Percentiles rank a stretch among this genome's conserved stretches.
phyloP scores from a whole-genome alignment of 352 stramenopile genomes.

The Phytophthora pisi region DNA sequence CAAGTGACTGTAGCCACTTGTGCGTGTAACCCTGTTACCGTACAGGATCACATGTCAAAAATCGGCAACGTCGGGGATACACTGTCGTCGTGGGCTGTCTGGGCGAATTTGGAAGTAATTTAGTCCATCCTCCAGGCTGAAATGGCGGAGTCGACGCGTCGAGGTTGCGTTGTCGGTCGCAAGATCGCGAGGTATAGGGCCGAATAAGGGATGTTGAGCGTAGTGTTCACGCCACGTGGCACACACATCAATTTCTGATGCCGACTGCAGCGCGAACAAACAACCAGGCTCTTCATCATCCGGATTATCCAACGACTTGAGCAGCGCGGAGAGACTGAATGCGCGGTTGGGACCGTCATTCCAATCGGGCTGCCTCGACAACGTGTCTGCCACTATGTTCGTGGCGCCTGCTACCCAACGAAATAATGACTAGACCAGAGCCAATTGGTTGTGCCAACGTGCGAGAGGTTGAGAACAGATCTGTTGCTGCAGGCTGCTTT shows the following conservation, averaged over 20 bases:
- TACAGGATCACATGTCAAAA: not conserved
- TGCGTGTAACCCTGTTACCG: no score
- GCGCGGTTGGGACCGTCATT: not conserved
- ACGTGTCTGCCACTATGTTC: slow-evolving; percentile 1
- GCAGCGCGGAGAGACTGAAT: not conserved
- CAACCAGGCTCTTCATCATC: not conserved
- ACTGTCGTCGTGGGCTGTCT: not conserved
- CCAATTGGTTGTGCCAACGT: not conserved
- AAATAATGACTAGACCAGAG: slow-evolving; percentile 1
- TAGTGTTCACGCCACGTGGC: not conserved
- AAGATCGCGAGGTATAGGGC: not conserved
- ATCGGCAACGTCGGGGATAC: not conserved
- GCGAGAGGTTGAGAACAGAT: not conserved
- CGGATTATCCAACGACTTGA: not conserved
- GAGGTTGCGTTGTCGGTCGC: no score
- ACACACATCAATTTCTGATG: not conserved
- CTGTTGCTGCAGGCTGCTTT: not conserved
- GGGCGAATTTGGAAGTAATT: not conserved
- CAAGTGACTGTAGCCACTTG: no score
- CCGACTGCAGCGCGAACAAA: not conserved
- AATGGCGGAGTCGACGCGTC: not conserved
- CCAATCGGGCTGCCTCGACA: not conserved
- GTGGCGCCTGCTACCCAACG: not conserved
- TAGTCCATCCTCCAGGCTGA: not conserved
- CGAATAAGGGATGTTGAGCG: not conserved